A percentile compares a stretch with the other conserved stretches of the same genome.
Evolutionary conservation across 2,329 filamentous ascomycete species (phyloP).

Genomic region (Fusarium coicis): DNA sequence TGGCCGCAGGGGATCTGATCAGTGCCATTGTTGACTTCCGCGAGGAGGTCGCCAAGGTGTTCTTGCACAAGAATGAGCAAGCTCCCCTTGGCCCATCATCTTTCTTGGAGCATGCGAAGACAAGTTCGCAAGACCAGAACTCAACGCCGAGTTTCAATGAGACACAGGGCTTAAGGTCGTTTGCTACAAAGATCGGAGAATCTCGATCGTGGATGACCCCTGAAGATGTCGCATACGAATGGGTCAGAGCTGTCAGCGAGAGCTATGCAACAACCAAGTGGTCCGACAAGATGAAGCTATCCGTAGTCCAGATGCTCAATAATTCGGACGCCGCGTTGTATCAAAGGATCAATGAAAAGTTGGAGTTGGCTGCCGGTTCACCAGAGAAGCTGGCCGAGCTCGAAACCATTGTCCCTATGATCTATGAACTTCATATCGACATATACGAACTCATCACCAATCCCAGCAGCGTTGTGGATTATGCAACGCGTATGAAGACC

Average conservation of each 20-base stretch:
- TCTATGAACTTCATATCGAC: slow-evolving; percentile 71
- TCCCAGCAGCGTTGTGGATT: slow-evolving; percentile 65
- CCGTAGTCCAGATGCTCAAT: slow-evolving; percentile 67
- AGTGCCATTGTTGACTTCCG: slow-evolving; percentile 61
- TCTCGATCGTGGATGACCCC: slow-evolving; percentile 60
- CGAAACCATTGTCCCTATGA: slow-evolving; percentile 63
- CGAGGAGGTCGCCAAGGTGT: slow-evolving; percentile 63
- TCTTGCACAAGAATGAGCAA: slow-evolving; percentile 64
- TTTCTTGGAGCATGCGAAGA: slow-evolving; percentile 72
- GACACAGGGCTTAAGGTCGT: slow-evolving; percentile 61
- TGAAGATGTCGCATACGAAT: slow-evolving; percentile 69
- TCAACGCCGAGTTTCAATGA: slow-evolving; percentile 64
- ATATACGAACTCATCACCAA: slow-evolving; percentile 69
- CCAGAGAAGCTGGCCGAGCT: slow-evolving; percentile 48
- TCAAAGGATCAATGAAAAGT: slow-evolving; percentile 56
- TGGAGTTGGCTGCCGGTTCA: slow-evolving; percentile 46
- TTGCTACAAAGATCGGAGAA: slow-evolving; percentile 60
- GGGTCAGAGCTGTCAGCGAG: slow-evolving; percentile 60
- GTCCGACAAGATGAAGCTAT: slow-evolving; percentile 67
- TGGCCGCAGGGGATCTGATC: slow-evolving; percentile 61
- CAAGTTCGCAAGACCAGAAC: slow-evolving; percentile 61
- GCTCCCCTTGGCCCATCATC: slow-evolving; percentile 66
- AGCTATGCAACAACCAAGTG: slow-evolving; percentile 67
- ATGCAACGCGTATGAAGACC: slow-evolving; percentile 59
- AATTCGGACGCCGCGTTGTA: slow-evolving; percentile 64